These are phyloP conservation scores for Aspergillus udagawae DNA, from an alignment of 2,329 filamentous ascomycete genomes.

Conservation along the genomic window DNA sequence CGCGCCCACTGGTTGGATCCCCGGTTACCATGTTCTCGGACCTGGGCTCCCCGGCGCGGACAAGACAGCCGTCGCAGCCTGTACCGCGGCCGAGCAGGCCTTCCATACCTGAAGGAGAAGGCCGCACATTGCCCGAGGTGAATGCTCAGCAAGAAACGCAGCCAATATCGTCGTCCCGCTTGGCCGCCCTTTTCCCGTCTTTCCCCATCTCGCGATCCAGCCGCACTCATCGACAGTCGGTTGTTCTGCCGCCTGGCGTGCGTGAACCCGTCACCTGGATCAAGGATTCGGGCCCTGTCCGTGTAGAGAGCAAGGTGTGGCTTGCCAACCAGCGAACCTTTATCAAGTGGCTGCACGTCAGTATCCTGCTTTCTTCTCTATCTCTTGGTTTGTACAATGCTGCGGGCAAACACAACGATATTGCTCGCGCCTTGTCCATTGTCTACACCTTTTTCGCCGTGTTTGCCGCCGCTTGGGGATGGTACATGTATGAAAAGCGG, in stretches of 20 bases:
- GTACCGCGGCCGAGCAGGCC: constrained; percentile 19
- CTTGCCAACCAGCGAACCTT: constrained; percentile 97
- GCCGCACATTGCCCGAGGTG: constrained; percentile 22
- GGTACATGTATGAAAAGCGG: constrained; percentile 72
- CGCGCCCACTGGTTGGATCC: constrained; percentile 31
- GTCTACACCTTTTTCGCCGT: constrained; percentile 77
- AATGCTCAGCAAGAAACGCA: constrained; percentile 22
- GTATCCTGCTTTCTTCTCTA: constrained; percentile 77
- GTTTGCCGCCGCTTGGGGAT: constrained; percentile 85
- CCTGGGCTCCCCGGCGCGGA: constrained; percentile 19
- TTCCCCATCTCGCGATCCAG: constrained; percentile 80
- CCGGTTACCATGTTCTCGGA: constrained; percentile 27
- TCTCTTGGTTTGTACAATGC: constrained; percentile 86
- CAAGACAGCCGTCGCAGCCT: constrained; percentile 22
- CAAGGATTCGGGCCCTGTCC: constrained; percentile 87
- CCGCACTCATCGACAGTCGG: constrained; percentile 47
- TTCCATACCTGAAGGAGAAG: constrained; percentile 38
- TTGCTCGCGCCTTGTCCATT: constrained; percentile 75
- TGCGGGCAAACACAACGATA: constrained; percentile 66
- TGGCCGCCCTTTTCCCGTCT: constrained; percentile 73
- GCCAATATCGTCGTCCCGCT: constrained; percentile 50
- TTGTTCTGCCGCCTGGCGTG: constrained; percentile 78
- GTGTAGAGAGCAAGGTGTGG: constrained; percentile 98
- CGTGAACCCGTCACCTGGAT: constrained; percentile 80
- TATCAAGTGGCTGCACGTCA: constrained; percentile 97